Evolutionary conservation across 176 grass and related monocot genomes (phyloP), one percentile per base, ranked within the genome.

Genomic region (Oryza nivara): DNA sequence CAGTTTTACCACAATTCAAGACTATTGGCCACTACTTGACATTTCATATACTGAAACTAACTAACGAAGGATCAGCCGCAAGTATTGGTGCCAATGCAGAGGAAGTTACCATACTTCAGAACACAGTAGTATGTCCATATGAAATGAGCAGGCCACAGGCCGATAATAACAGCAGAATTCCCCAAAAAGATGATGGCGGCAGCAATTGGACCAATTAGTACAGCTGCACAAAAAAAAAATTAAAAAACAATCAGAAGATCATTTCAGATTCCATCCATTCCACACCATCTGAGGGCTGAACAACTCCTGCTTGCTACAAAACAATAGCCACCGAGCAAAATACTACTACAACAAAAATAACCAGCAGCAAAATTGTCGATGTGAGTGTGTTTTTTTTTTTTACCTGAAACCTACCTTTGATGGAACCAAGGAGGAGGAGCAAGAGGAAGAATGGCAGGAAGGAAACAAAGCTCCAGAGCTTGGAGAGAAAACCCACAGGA

Each of bases 51-150:
- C 30, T 32, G 30, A 32, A 32, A 32, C 30, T 32, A 32, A 32
- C 30, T 32, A 32, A 32, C 30, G 30, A 32, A 32, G 0, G 30
- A 32, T 32, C 30, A 45, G 14, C 43, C 68, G 3, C 28, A 54
- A 7, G 1, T 25, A 23, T 34, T 36, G 7, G 88, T 34, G n/a
- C 22, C 14, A 67, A 40, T 82, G 70, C 68, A 32, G 65, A 28
- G 26, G n/a, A 84, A 83, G 77, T 65, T n/a, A 83, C 23, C 67
- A 13, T 91, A 98, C 93, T 81, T 95, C 7, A 98, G 77, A 7
- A 94, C 74, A 45, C 91, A 98, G 84, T 83, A 94, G 88, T 90
- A 95, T 6, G 96, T 95, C 96, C 96, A 95, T 13, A 98, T 41
- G 78, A 95, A 95, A 90, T 98, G 96, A 3, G 89, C 91, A 6